Conservation (phyloP, 495 filamentous ascomycete species). For the Aspergillus indologenus region DNA sequence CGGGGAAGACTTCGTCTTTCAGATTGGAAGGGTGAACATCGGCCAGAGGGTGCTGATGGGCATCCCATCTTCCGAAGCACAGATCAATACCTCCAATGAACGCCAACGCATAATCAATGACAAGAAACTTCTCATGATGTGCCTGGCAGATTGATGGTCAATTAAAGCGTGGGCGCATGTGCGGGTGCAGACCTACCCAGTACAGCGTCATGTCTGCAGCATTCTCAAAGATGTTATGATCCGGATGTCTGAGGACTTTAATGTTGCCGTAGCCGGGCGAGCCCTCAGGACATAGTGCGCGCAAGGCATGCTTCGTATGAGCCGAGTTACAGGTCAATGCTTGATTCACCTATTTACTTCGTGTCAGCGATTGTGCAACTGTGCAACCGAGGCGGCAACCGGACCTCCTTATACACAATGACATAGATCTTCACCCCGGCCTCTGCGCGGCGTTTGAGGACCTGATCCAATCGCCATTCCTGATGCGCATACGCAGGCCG, state of each 20-base stretch:
- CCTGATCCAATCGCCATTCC: constrained; percentile 83
- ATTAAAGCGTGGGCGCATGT: not conserved
- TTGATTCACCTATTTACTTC: constrained; percentile 51
- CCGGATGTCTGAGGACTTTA: constrained; percentile 83
- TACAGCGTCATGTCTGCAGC: constrained; percentile 96
- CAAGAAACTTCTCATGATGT: constrained; percentile 94
- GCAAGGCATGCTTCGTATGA: constrained; percentile 88
- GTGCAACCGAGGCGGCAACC: constrained; percentile 5
- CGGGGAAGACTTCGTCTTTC: constrained; percentile 84
- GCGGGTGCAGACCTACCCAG: constrained; percentile 53
- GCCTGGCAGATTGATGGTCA: constrained; percentile 44
- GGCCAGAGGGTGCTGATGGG: constrained; percentile 76
- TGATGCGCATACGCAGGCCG: constrained; percentile 76
- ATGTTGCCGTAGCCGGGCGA: constrained; percentile 83
- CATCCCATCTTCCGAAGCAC: constrained; percentile 95
- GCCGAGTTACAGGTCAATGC: constrained; percentile 88
- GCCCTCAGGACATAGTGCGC: constrained; percentile 75
- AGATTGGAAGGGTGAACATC: constrained; percentile 85
- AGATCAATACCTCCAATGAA: constrained; percentile 93
- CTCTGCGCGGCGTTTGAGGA: constrained; percentile 85
- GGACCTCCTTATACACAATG: constrained; percentile 84
- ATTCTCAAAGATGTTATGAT: constrained; percentile 93
- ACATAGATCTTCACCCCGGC: constrained; percentile 93
- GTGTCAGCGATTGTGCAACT: constrained; percentile 3
- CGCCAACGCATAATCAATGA: constrained; percentile 84